Evolutionary conservation across 1,284 basidiomycete genomes (phyloP), one percentile per base, ranked within the genome.

Genomic region (Cryptococcus depauperatus): DNA sequence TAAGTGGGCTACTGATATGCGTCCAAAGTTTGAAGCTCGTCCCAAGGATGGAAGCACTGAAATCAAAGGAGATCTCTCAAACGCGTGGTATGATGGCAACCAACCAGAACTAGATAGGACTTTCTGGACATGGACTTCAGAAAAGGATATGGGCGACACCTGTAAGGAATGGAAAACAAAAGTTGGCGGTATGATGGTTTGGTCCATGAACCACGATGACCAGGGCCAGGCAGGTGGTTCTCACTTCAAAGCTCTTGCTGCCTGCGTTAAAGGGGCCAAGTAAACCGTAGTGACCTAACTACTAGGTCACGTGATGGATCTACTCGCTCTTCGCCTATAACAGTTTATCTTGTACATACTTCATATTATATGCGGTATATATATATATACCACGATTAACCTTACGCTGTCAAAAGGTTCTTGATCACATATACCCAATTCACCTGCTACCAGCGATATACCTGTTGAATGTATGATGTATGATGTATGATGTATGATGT

Each of bases 41-140:
- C 44, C 44, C 3, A 29, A 38, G 2, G 35, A 32, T 21, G 44
- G 33, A 13, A 50, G 22, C 34, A 47, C 41, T 28, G 33, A 37
- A 5, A 33, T 29, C 34, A 13, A 41, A 10, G 43, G 29, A 26
- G 50, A 47, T 14, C 8, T 21, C 1, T 42, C 51, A 6, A 35
- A 48, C n/a, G 47, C 52, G 0, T 53, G 48, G 45, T 44, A 32
- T 33, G 51, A 53, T 16, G n/a, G n/a, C n/a, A n/a, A n/a, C n/a
- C n/a, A n/a, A n/a, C n/a, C n/a, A n/a, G 41, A 46, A 18, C n/a
- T 16, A 16, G 33, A 43, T 18, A 28, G 40, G 21, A 37, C 44
- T 1, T 62, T 60, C 40, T 62, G 52, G 56, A 56, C 58, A 14
- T 62, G 60, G 60, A 28, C 54, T 9, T 49, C 43, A 7, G 14